Percentiles rank a stretch among this genome's conserved stretches.
Evolutionary conservation across 2,329 filamentous ascomycete species (phyloP).

Genomic region (Kalaharituber pfeilii): DNA sequence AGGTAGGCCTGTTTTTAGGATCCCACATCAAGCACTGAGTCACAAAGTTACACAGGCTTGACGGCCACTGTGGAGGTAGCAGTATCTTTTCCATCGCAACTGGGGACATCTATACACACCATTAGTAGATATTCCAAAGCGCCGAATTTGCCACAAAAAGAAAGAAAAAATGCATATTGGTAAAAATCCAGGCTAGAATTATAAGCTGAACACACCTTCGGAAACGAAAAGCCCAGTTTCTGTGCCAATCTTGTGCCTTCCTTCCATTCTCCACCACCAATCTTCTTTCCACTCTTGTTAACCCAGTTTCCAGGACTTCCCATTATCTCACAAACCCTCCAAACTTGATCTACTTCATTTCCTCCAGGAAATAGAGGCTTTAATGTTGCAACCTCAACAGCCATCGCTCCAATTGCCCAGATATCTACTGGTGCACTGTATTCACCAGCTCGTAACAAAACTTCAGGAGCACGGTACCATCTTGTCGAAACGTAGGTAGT

Average conservation of each 20-base stretch:
- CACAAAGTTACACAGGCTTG: constrained; percentile 75
- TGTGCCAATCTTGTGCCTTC: constrained; percentile 83
- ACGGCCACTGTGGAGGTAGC: constrained; percentile 77
- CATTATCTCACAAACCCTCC: constrained; percentile 98
- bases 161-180: constrained; percentile 6
- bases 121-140: constrained; percentile 11
- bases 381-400: constrained; percentile 87
- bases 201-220: constrained; percentile 40
- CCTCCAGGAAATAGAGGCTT: constrained; percentile 94
- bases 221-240: constrained; percentile 95
- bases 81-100: constrained; percentile 92
- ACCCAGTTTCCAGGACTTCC: constrained; percentile 97
- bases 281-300: constrained; percentile 68
- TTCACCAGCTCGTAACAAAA: constrained; percentile 79
- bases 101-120: constrained; percentile 62
- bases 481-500: constrained; percentile 96
- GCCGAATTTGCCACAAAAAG: background rate
- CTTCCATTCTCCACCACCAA: constrained; percentile 94
- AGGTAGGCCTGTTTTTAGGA: constrained; percentile 77
- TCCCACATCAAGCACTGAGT: constrained; percentile 99
- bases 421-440: constrained; percentile 97
- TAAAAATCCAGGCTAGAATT: constrained; percentile 12
- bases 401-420: constrained; percentile 97
- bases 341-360: constrained; percentile 97
- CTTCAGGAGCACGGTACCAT: constrained; percentile 90